A percentile compares a stretch with the other conserved stretches of the same genome.
Conservation (phyloP, 2,329 filamentous ascomycete species). For the Emydomyces testavorans region DNA sequence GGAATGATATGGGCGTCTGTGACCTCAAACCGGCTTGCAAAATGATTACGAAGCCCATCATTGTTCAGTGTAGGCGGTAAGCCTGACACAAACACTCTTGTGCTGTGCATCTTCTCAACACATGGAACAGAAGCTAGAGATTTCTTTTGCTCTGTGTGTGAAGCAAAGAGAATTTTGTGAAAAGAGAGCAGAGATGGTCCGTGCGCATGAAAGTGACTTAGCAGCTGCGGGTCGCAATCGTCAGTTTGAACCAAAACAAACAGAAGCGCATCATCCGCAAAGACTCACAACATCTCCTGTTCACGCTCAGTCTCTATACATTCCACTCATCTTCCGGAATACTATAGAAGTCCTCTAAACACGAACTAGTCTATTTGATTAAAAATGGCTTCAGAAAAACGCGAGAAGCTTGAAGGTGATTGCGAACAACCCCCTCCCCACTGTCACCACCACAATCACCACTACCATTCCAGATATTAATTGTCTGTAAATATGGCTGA, state of each 20-base stretch:
- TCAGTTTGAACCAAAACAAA: not conserved
- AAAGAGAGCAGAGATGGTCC: constrained; percentile 19
- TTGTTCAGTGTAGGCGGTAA: constrained; percentile 77
- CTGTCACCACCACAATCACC: not conserved
- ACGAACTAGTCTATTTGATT: not conserved
- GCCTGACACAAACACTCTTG: constrained; percentile 58
- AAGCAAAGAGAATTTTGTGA: constrained; percentile 7
- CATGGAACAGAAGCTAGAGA: not conserved
- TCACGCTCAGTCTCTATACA: not conserved
- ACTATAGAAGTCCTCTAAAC: not conserved
- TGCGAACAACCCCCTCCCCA: not conserved
- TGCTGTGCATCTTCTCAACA: constrained; percentile 56
- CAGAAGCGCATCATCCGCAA: not conserved
- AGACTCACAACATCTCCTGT: not conserved
- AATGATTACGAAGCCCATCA: constrained; percentile 79
- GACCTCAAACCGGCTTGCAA: constrained; percentile 62
- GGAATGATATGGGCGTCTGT: constrained; percentile 90
- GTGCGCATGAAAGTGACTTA: constrained; percentile 17
- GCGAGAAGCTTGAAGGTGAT: constrained; percentile 66
- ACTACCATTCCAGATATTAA: not conserved
- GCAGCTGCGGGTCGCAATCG: not conserved
- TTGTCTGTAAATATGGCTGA: constrained; percentile 1
- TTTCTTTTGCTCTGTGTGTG: constrained; percentile 8
- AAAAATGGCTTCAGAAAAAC: constrained; percentile 41
- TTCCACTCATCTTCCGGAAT: not conserved